A percentile compares a stretch with the other conserved stretches of the same genome.
These are phyloP conservation scores for Amorphotheca resinae DNA, from an alignment of 495 filamentous ascomycete species.

Conservation along the genomic window DNA sequence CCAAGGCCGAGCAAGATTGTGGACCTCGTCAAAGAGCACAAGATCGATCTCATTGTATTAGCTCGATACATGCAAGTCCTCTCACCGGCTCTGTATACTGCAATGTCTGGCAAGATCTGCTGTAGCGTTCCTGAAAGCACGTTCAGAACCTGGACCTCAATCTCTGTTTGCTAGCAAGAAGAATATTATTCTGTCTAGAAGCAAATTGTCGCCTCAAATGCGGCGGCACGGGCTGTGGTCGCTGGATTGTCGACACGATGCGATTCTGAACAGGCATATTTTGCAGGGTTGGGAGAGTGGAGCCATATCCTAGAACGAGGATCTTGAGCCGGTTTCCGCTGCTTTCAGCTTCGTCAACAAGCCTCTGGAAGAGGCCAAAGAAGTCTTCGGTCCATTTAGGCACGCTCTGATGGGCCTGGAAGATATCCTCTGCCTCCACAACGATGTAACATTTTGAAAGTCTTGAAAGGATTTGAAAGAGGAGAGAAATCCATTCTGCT, in stretches of 20 bases:
- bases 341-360: background rate
- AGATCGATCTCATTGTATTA: conserved; percentile 59
- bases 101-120: conserved; percentile 60
- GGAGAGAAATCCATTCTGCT: background rate
- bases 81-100: conserved; percentile 52
- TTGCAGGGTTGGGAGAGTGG: too few species aligned
- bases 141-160: background rate
- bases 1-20: conserved; percentile 57
- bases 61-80: conserved; percentile 82
- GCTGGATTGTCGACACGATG: conserved; percentile 2
- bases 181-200: background rate
- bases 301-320: background rate
- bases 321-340: background rate
- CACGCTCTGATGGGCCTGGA: background rate
- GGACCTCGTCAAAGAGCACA: conserved; percentile 46
- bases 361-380: background rate
- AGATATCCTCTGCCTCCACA: conserved; percentile 1
- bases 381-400: background rate
- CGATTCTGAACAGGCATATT: background rate
- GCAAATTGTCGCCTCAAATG: background rate
- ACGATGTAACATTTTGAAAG: background rate
- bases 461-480: background rate
- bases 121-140: too few species aligned
- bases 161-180: background rate
- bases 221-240: background rate